Conservation (phyloP, 192 early-diverging fungal species). For the Backusella tarrabulga region DNA sequence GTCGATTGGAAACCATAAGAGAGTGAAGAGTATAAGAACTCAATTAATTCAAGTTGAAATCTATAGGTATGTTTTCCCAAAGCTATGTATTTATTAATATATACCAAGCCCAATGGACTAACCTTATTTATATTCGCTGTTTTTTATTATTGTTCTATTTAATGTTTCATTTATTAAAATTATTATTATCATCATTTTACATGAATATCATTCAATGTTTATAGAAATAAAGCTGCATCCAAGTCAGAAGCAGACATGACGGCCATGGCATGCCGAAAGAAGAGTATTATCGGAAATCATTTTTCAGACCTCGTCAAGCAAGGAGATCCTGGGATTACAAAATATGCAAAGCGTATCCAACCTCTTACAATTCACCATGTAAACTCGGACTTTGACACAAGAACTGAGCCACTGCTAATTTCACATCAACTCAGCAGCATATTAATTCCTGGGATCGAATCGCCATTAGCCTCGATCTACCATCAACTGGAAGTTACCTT, state of each 20-base stretch:
- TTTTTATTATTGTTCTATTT: neutral
- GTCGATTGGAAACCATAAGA: conserved; percentile 15
- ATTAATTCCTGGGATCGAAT: conserved; percentile 14
- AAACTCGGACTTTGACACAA: neutral
- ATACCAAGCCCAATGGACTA: neutral
- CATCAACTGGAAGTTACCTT: conserved; percentile 34
- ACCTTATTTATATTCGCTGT: neutral
- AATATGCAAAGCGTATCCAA: conserved; percentile 22
- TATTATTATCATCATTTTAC: neutral
- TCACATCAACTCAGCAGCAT: conserved; percentile 9
- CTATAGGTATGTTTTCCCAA: conserved; percentile 23
- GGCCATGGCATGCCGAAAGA: neutral
- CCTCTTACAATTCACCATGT: conserved; percentile 15
- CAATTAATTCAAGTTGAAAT: conserved; percentile 31
- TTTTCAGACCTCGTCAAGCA: neutral
- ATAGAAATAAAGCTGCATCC: neutral
- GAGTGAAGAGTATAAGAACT: conserved; percentile 21
- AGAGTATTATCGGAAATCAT: neutral
- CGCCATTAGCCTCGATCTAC: conserved; percentile 23
- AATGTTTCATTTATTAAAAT: neutral
- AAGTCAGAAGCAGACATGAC: conserved; percentile 12
- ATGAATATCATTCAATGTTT: neutral
- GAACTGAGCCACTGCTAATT: conserved; percentile 13
- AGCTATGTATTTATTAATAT: neutral
- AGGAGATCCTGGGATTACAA: neutral